These are phyloP conservation scores for Passalora sequoiae DNA, from an alignment of 2,329 filamentous ascomycete species.

Conservation along the genomic window DNA sequence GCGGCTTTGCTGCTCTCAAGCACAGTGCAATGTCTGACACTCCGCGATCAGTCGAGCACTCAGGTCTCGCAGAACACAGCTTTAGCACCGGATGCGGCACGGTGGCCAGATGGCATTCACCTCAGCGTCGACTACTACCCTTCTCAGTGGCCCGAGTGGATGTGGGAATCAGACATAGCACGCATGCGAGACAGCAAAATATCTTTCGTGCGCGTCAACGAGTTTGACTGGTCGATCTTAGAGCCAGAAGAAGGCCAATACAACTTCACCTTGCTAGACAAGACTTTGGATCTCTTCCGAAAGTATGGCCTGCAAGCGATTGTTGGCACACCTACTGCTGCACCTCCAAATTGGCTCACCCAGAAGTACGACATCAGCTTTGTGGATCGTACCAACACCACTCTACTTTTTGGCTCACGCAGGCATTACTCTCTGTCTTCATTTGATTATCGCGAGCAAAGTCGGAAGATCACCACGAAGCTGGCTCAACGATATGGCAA, in stretches of 20 bases:
- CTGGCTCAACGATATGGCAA: conserved; percentile 25
- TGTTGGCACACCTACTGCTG: conserved; percentile 23
- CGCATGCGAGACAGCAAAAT: conserved; percentile 23
- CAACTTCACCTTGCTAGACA: conserved; percentile 25
- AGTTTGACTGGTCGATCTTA: conserved; percentile 24
- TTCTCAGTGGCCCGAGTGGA: conserved; percentile 26
- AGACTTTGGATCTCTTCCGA: conserved; percentile 16
- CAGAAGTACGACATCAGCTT: conserved; percentile 24
- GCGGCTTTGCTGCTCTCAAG: too few relatives aligned
- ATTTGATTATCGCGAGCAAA: conserved; percentile 23
- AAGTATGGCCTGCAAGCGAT: conserved; percentile 23
- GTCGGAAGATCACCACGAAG: conserved; percentile 22
- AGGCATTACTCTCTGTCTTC: conserved; percentile 26
- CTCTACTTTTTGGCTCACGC: conserved; percentile 21
- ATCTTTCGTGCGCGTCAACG: conserved; percentile 22
- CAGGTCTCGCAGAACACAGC: too few relatives aligned
- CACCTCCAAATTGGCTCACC: conserved; percentile 24
- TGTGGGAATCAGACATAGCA: conserved; percentile 24
- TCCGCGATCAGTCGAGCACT: too few relatives aligned
- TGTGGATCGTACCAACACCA: conserved; percentile 23
- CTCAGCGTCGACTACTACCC: conserved; percentile 25
- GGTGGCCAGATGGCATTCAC: conserved; percentile 20
- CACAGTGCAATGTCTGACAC: too few relatives aligned
- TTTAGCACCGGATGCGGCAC: conserved; percentile 8
- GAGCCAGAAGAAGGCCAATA: conserved; percentile 23